These are phyloP conservation scores for Pleurotus platypus DNA, from an alignment of 768 basidiomycete genomes.

Conservation along the genomic window DNA sequence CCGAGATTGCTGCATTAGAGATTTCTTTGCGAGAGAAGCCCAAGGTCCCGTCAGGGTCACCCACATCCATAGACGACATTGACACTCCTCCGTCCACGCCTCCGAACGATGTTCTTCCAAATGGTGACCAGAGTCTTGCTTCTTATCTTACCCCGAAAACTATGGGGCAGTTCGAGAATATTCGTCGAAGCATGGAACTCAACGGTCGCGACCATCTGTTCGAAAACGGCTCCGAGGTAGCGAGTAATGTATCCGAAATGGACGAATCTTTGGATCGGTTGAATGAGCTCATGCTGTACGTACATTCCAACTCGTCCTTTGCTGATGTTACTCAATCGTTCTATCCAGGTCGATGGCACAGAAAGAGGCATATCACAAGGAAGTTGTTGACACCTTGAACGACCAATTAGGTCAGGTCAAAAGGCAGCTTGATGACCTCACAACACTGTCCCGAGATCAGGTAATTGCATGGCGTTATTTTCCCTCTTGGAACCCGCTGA, in stretches of 20 bases:
- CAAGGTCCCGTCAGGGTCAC: constrained; percentile 18
- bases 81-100: constrained; percentile 10
- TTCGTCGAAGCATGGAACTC: constrained; percentile 61
- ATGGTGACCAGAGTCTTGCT: constrained; percentile 15
- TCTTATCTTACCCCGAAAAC: constrained; percentile 66
- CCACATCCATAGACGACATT: constrained; percentile 11
- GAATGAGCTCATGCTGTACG: constrained; percentile 91
- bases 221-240: constrained; percentile 34
- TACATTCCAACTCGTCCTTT: constrained; percentile 11
- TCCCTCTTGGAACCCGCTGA: background rate
- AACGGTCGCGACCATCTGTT: constrained; percentile 36
- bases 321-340: constrained; percentile 10
- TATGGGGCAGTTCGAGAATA: constrained; percentile 67
- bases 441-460: constrained; percentile 80
- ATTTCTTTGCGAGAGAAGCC: constrained; percentile 38
- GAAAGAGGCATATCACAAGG: constrained; percentile 89
- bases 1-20: constrained; percentile 83
- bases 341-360: constrained; percentile 86
- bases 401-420: constrained; percentile 64
- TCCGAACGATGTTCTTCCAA: constrained; percentile 14
- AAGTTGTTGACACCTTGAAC: constrained; percentile 71
- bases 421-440: constrained; percentile 79
- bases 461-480: constrained; percentile 33
- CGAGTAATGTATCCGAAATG: constrained; percentile 40
- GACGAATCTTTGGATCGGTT: constrained; percentile 77